Evolutionary conservation across 352 stramenopile genomes (phyloP), one percentile per base, ranked within the genome.

Genomic region (Phytopythium litorale): DNA sequence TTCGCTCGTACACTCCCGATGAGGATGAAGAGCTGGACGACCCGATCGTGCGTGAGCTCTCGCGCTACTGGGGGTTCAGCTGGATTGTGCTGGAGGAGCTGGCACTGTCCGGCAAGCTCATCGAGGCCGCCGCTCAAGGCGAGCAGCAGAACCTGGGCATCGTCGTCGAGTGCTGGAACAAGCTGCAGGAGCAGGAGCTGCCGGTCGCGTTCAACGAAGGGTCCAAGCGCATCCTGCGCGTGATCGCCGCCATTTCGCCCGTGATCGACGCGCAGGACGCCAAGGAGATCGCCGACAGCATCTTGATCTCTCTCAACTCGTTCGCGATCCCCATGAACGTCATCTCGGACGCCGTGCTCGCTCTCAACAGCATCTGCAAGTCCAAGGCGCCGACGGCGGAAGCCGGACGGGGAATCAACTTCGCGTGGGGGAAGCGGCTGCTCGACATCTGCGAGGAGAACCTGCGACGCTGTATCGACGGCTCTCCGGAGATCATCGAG

Each of bases 11-110:
- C 49, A 64, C 52, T 38, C 70, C 69, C 35, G 65, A 72, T 7
- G 59, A 78, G 54, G 62, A 75, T 16, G 72, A 72, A 58, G 72
- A 62, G 0, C 72, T 84, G 46, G 64, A 77, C 8, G 73, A 83
- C 11, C 37, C 71, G 25, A 51, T 54, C n/a, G 58, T 65, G 38
- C 64, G 62, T 35, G 46, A 64, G 30, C 66, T 81, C 30, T 82
- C 70, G 18, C 64, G 66, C 13, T 93, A 86, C 58, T 95, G 86
- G 84, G 72, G 78, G 2, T 92, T 94, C 63, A 92, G 87, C 40
- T 96, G 87, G 87, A 78, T 93, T 50, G 62, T 94, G 1, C 60
- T 96, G 35, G 87, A 96, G 56, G 87, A 96, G 43, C 63, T 96
- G 2, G 81, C 86, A 4, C 75, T 81, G 50, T 80, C 76, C 0